phyloP scores from a whole-genome alignment of 2,329 filamentous ascomycete species.

The Byssoonygena ceratinophila region DNA sequence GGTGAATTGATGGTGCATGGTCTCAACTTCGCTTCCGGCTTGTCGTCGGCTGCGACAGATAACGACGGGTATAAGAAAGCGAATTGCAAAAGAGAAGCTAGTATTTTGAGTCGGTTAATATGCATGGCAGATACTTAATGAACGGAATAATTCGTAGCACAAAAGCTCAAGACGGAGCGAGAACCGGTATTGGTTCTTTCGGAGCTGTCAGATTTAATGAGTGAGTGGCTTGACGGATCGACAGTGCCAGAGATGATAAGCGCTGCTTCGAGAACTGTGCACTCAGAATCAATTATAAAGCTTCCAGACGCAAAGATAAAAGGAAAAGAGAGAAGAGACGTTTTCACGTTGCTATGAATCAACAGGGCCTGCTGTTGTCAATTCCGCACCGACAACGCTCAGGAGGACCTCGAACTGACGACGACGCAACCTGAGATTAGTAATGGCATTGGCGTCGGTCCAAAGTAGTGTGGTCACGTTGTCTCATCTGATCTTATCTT shows the following conservation, averaged over 20 bases:
- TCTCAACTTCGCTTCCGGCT: constrained; percentile 33
- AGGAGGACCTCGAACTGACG: neutral
- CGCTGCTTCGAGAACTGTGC: neutral
- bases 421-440: neutral
- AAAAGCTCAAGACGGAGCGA: neutral
- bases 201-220: neutral
- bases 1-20: constrained; percentile 55
- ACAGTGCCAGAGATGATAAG: neutral
- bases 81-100: constrained; percentile 25
- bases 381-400: neutral
- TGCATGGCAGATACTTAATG: constrained; percentile 25
- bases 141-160: neutral
- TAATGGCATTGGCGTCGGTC: no score
- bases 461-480: no score
- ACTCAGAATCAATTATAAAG: neutral
- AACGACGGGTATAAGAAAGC: constrained; percentile 27
- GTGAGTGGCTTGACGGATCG: constrained; percentile 3
- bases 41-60: constrained; percentile 31
- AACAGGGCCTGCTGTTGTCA: neutral
- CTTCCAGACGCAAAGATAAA: neutral
- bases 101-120: constrained; percentile 21
- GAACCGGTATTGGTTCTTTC: neutral
- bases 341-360: neutral
- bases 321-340: neutral
- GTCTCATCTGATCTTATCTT: no score